Conservation (phyloP, 176 grass and related monocot genomes). For the Leersia perrieri region DNA sequence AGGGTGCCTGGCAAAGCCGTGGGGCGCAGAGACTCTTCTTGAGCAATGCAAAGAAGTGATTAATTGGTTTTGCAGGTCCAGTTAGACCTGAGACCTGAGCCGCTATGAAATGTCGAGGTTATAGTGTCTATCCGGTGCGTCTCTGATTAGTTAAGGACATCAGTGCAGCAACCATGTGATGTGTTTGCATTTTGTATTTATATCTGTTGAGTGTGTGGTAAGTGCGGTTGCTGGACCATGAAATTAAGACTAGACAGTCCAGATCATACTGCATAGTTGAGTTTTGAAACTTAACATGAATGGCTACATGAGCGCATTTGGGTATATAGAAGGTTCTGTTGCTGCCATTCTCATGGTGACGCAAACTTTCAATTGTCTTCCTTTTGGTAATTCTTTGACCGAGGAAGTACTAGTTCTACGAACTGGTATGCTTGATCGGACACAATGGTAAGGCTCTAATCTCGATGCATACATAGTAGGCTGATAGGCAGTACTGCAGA, state of each 20-base stretch:
- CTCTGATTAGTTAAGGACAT: background rate
- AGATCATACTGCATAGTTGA: background rate
- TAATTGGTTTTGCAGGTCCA: background rate
- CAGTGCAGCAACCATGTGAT: background rate
- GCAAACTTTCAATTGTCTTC: too few species aligned
- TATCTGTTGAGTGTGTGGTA: background rate
- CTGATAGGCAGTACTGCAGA: too few species aligned
- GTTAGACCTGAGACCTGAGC: background rate
- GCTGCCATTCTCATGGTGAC: too few species aligned
- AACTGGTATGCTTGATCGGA: too few species aligned
- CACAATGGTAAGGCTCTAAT: too few species aligned
- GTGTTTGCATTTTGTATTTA: background rate
- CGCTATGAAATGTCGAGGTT: background rate
- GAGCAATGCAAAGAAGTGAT: constrained; percentile 7
- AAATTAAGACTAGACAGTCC: background rate
- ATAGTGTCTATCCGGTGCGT: background rate
- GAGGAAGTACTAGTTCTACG: too few species aligned
- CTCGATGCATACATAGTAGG: too few species aligned
- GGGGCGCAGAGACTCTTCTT: constrained; percentile 45
- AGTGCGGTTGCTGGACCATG: background rate
- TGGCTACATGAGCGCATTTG: too few species aligned
- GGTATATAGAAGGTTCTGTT: too few species aligned
- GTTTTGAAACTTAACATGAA: background rate
- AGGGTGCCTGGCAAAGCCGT: constrained; percentile 48
- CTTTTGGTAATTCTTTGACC: too few species aligned